Percentiles rank a stretch among this genome's conserved stretches.
These are phyloP conservation scores for Cyclocybe cylindracea DNA, from an alignment of 768 basidiomycete species.

Conservation along the genomic window DNA sequence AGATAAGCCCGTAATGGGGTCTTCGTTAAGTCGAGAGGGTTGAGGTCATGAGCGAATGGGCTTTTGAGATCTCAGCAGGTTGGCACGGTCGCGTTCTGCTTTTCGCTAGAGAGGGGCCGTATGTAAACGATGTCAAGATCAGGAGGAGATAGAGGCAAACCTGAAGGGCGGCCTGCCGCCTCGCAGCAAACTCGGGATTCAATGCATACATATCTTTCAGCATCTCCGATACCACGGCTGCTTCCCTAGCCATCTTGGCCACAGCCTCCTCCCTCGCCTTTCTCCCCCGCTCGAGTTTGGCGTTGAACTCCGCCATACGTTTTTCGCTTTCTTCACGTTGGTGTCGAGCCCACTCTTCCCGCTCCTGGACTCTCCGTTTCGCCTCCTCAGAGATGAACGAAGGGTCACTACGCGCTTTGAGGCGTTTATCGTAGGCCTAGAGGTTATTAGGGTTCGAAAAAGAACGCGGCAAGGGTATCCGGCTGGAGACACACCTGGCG, in stretches of 20 bases:
- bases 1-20: background rate
- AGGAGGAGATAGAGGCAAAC: conserved; percentile 31
- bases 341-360: conserved; percentile 55
- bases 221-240: conserved; percentile 51
- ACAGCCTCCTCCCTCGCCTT: conserved; percentile 35
- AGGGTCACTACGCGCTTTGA: conserved; percentile 29
- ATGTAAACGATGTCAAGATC: background rate
- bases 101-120: conserved; percentile 19
- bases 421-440: conserved; percentile 50
- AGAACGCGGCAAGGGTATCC: background rate
- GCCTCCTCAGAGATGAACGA: conserved; percentile 38
- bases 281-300: conserved; percentile 34
- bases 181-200: conserved; percentile 64
- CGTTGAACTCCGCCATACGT: conserved; percentile 44
- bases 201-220: conserved; percentile 53
- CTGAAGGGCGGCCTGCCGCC: conserved; percentile 51
- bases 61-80: conserved; percentile 13
- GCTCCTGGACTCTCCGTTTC: conserved; percentile 44
- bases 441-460: background rate
- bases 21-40: too few species aligned
- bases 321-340: conserved; percentile 49
- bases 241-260: conserved; percentile 33
- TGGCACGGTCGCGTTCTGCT: conserved; percentile 30
- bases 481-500: conserved; percentile 45
- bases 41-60: conserved; percentile 13